A percentile compares a stretch with the other conserved stretches of the same genome.
These are phyloP conservation scores for Aspergillus proliferans DNA, from an alignment of 2,329 filamentous ascomycete species.

Conservation along the genomic window DNA sequence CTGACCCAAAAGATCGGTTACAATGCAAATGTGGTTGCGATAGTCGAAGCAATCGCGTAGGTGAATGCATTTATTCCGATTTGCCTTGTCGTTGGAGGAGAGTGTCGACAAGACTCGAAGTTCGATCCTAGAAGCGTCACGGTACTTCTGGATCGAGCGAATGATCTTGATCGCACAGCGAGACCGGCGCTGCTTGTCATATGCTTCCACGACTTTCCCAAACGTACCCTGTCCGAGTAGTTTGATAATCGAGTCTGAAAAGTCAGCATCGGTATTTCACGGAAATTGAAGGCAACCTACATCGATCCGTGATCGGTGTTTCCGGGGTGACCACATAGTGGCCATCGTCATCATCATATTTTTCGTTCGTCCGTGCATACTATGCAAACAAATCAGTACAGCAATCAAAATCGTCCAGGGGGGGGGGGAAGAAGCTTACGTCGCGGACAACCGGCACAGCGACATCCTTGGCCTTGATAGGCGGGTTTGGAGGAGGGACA, in stretches of 20 bases:
- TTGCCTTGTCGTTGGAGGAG: conserved; percentile 82
- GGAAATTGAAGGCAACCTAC: conserved; percentile 50
- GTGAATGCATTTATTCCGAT: conserved; percentile 95
- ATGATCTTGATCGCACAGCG: conserved; percentile 98
- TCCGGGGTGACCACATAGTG: conserved; percentile 93
- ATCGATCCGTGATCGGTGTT: conserved; percentile 78
- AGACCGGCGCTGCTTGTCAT: conserved; percentile 66
- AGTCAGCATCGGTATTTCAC: conserved; percentile 12
- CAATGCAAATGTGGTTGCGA: conserved; percentile 89
- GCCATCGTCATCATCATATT: conserved; percentile 92
- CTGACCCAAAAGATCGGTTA: conserved; percentile 73
- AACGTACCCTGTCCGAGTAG: conserved; percentile 95
- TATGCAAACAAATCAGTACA: conserved; percentile 16
- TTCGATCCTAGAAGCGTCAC: conserved; percentile 92
- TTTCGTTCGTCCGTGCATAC: conserved; percentile 53
- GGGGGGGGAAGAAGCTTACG: conserved; percentile 39
- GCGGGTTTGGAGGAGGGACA: conserved; percentile 77
- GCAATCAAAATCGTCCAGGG: not conserved
- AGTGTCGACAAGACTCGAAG: conserved; percentile 86
- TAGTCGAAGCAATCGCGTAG: conserved; percentile 96
- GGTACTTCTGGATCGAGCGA: conserved; percentile 94
- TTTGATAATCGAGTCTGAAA: conserved; percentile 74
- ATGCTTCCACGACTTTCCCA: conserved; percentile 93
- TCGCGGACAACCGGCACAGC: conserved; percentile 55
- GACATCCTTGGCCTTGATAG: conserved; percentile 82